These are phyloP conservation scores for Penicillium crustosum DNA, from an alignment of 2,329 filamentous ascomycete species.

Conservation along the genomic window DNA sequence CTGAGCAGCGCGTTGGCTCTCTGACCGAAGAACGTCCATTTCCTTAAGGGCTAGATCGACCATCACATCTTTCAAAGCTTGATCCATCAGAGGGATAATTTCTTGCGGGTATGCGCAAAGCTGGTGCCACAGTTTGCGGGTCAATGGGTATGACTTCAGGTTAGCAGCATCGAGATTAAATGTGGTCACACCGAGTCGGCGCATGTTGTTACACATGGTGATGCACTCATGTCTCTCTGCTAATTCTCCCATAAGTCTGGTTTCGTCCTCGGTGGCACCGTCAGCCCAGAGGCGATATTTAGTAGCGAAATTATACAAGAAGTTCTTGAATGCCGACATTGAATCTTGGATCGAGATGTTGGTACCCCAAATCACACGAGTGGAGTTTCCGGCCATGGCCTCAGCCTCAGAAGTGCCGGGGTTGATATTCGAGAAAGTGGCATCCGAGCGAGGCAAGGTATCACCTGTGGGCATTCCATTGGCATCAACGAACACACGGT, in stretches of 20 bases:
- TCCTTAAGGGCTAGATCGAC: conserved; percentile 81
- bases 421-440: conserved; percentile 67
- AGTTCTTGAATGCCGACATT: conserved; percentile 84
- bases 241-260: conserved; percentile 63
- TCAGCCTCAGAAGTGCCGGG: conserved; percentile 92
- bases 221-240: conserved; percentile 80
- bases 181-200: conserved; percentile 77
- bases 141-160: conserved; percentile 87
- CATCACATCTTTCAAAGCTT: conserved; percentile 89
- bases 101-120: conserved; percentile 92
- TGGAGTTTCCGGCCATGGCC: conserved; percentile 75
- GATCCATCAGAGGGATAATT: conserved; percentile 95
- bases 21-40: conserved; percentile 66
- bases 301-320: conserved; percentile 83
- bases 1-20: conserved; percentile 42
- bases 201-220: conserved; percentile 84
- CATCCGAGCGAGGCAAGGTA: conserved; percentile 54
- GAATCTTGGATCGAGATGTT: conserved; percentile 93
- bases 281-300: conserved; percentile 94
- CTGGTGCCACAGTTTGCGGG: conserved; percentile 92
- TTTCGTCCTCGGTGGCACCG: conserved; percentile 76
- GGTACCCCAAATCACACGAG: conserved; percentile 91
- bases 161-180: conserved; percentile 88
- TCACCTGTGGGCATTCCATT: conserved; percentile 60
- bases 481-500: conserved; percentile 64